Base-by-base conservation (phyloP, 2,329 filamentous ascomycete genomes). In the Ophiostoma sp. region DNA sequence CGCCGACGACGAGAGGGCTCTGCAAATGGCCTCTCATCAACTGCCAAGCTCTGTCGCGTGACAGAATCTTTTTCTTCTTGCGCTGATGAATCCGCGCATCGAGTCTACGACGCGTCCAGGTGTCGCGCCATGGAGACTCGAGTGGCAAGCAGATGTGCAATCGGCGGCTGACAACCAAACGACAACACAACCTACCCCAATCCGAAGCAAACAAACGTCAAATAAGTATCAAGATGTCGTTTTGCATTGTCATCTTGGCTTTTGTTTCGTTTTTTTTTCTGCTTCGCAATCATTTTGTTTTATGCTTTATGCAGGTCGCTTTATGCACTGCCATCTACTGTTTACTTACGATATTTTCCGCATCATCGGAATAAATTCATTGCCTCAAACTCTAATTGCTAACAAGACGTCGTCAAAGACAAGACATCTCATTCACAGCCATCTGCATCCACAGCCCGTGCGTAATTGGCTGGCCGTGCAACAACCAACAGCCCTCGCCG, bases 391-490 rank as follows among this genome's bases (percentile, higher is more conserved):
- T n/a, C 25, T 22, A 66, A 3, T 45, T 39, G 28, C 61, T 66
- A 22, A 66, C 61, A 45, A 42, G 28, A 11, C 36, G 19, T 66
- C n/a, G 11, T 33, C 28, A 8, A 36, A 8, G 17, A 19, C 5
- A 28, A 39, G 7, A 42, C n/a, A 28, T 28, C 61, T 33, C 7
- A 8, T 17, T 39, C 22, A 15, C 36, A 15, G 61, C 12, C 42
- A 31, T 52, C 45, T 33, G 45, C 42, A 69, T 50, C 68, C 50
- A 57, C 50, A 42, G 22, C 50, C 33, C 52, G 33, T 19, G 52
- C 52, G 17, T 59, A 15, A 70, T 70, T 70, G 69, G 69, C 36
- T 15, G 52, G 22, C 39, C 36, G 33, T 59, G 68, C 50, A 59
- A 36, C 64, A 25, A 33, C n/a, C 71, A 6, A 66, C 36, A 59